These are phyloP conservation scores for Aspergillus sp. DNA, from an alignment of 2,329 filamentous ascomycete genomes.

Conservation along the genomic window DNA sequence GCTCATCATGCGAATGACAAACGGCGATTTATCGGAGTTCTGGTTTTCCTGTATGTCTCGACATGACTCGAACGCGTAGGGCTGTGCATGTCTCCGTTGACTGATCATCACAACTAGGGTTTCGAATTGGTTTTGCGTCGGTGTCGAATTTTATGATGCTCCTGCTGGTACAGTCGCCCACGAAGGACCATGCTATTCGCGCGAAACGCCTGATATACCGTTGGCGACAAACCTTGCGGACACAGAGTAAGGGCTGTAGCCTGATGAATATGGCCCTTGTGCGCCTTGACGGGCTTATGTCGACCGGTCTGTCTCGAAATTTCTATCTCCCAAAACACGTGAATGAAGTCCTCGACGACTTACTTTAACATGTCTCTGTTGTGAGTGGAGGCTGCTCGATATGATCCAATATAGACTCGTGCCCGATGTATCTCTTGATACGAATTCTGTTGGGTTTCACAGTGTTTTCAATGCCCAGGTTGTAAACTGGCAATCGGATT, in stretches of 20 bases:
- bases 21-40: conserved; percentile 14
- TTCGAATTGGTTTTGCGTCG: conserved; percentile 17
- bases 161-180: conserved; percentile 18
- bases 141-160: conserved; percentile 20
- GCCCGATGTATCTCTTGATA: no score
- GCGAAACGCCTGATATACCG: conserved; percentile 15
- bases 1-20: conserved; percentile 18
- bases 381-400: no score
- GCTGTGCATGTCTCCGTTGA: not conserved
- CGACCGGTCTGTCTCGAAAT: conserved; percentile 15
- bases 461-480: no score
- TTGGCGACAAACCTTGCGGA: conserved; percentile 18
- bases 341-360: conserved; percentile 1
- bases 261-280: conserved; percentile 20
- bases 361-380: no score
- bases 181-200: conserved; percentile 12
- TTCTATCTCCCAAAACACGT: conserved; percentile 14
- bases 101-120: conserved; percentile 10
- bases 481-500: no score
- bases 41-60: conserved; percentile 22
- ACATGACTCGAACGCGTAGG: no score
- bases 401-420: no score
- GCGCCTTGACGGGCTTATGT: conserved; percentile 14
- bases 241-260: conserved; percentile 15
- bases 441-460: no score